These are phyloP conservation scores for Aspergillus sp. DNA, from an alignment of 2,329 filamentous ascomycete species.

Conservation along the genomic window DNA sequence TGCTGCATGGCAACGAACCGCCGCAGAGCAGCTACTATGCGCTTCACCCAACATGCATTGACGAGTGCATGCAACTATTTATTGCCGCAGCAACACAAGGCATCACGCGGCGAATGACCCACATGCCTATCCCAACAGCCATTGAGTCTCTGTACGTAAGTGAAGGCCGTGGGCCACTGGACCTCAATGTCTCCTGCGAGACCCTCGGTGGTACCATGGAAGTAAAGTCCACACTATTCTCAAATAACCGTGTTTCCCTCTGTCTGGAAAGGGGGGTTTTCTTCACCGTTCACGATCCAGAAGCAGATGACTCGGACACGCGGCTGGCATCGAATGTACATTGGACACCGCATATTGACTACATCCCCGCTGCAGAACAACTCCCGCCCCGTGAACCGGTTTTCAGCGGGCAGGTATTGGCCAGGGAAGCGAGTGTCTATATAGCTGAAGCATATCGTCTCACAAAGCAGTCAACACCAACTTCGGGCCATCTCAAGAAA, in stretches of 20 bases:
- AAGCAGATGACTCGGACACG: neutral
- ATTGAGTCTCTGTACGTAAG: slow-evolving; percentile 16
- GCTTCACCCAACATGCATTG: slow-evolving; percentile 17
- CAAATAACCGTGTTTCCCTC: neutral
- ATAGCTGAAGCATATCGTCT: slow-evolving; percentile 3
- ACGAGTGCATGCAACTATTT: slow-evolving; percentile 16
- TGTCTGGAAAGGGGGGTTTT: slow-evolving; percentile 2
- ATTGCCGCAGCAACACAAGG: slow-evolving; percentile 16
- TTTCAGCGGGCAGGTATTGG: neutral
- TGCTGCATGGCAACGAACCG: neutral
- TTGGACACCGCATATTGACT: slow-evolving; percentile 7
- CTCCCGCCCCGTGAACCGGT: neutral
- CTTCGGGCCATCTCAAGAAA: slow-evolving; percentile 4
- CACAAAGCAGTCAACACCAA: neutral
- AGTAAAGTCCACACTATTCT: slow-evolving; percentile 2
- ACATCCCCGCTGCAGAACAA: slow-evolving; percentile 1
- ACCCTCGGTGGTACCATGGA: slow-evolving; percentile 2
- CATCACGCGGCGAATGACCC: slow-evolving; percentile 6
- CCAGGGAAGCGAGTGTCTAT: neutral
- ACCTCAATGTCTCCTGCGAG: slow-evolving; percentile 4
- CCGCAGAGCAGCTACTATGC: slow-evolving; percentile 9
- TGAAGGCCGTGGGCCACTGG: slow-evolving; percentile 1
- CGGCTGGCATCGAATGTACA: neutral
- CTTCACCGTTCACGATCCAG: slow-evolving; percentile 6
- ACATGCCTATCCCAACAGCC: slow-evolving; percentile 15